phyloP scores from a whole-genome alignment of 2,329 filamentous ascomycete genomes.

The Alternaria longipes region DNA sequence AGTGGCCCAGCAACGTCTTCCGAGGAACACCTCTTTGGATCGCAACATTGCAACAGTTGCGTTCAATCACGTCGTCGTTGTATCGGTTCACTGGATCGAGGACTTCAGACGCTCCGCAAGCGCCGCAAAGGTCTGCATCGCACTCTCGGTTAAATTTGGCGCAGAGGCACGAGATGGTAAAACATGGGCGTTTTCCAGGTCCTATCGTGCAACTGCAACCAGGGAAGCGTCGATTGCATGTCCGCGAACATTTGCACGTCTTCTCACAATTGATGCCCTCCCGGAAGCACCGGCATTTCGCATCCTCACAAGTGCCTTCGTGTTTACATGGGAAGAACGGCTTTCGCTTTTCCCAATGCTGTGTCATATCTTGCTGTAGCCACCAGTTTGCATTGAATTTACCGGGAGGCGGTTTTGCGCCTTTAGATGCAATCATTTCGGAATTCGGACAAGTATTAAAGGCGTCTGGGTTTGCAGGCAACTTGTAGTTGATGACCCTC shows the following conservation, averaged over 20 bases:
- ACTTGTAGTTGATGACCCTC: slow-evolving; percentile 37
- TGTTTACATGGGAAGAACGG: slow-evolving; percentile 74
- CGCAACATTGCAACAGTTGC: slow-evolving; percentile 75
- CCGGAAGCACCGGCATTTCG: slow-evolving; percentile 69
- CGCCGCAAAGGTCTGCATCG: slow-evolving; percentile 76
- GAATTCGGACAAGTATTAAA: slow-evolving; percentile 14
- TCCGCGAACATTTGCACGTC: slow-evolving; percentile 71
- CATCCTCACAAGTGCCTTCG: slow-evolving; percentile 69
- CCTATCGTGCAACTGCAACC: slow-evolving; percentile 53
- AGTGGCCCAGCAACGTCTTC: slow-evolving; percentile 73
- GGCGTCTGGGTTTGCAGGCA: slow-evolving; percentile 25
- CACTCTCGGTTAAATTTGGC: slow-evolving; percentile 79
- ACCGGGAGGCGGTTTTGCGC: slow-evolving; percentile 17
- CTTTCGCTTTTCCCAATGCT: slow-evolving; percentile 65
- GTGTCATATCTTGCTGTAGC: slow-evolving; percentile 53
- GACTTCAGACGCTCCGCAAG: slow-evolving; percentile 74
- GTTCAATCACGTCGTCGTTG: slow-evolving; percentile 64
- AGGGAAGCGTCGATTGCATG: slow-evolving; percentile 62
- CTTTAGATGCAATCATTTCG: slow-evolving; percentile 3
- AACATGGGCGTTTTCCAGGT: slow-evolving; percentile 51
- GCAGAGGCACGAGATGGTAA: slow-evolving; percentile 69
- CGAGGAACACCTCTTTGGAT: slow-evolving; percentile 75
- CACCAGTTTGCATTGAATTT: slow-evolving; percentile 32
- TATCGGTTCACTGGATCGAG: slow-evolving; percentile 74
- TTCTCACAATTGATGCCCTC: slow-evolving; percentile 75